Evolutionary conservation across 176 grass and related monocot genomes (phyloP).

Genomic region (Oropetium thomaeum): DNA sequence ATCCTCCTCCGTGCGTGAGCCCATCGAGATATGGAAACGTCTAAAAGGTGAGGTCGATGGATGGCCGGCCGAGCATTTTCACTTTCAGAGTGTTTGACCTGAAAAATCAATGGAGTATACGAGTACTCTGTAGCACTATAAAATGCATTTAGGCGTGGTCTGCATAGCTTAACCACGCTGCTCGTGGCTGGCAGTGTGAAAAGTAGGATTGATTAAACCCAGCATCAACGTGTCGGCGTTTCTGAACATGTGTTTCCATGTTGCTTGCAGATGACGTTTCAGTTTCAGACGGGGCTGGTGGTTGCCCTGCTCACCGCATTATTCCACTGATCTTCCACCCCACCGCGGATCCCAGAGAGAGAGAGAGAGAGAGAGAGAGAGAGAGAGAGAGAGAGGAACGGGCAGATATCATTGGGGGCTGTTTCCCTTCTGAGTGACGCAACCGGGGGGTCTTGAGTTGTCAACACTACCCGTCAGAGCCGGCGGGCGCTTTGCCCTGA

Average conservation of each 20-base stretch:
- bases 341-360: too few relatives aligned
- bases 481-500: slow-evolving; percentile 6
- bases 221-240: not conserved
- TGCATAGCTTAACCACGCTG: not conserved
- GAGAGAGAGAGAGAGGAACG: not conserved
- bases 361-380: not conserved
- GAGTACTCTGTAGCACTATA: too few relatives aligned
- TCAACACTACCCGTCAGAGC: slow-evolving; percentile 3
- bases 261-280: slow-evolving; percentile 58
- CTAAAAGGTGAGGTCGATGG: slow-evolving; percentile 33
- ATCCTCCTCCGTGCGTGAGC: slow-evolving; percentile 4
- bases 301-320: slow-evolving; percentile 61
- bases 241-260: not conserved
- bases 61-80: slow-evolving; percentile 15
- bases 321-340: slow-evolving; percentile 54
- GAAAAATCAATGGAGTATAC: not conserved
- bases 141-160: slow-evolving; percentile 9
- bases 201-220: not conserved
- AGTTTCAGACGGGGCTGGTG: slow-evolving; percentile 41
- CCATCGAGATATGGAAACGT: slow-evolving; percentile 15
- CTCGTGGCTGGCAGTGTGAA: not conserved
- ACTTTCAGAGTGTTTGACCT: slow-evolving; percentile 28
- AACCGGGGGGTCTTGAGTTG: slow-evolving; percentile 34
- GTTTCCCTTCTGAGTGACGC: slow-evolving; percentile 37
- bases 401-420: slow-evolving; percentile 19